These are phyloP conservation scores for Penicilliopsis zonata DNA, from an alignment of 495 filamentous ascomycete genomes.

Conservation along the genomic window DNA sequence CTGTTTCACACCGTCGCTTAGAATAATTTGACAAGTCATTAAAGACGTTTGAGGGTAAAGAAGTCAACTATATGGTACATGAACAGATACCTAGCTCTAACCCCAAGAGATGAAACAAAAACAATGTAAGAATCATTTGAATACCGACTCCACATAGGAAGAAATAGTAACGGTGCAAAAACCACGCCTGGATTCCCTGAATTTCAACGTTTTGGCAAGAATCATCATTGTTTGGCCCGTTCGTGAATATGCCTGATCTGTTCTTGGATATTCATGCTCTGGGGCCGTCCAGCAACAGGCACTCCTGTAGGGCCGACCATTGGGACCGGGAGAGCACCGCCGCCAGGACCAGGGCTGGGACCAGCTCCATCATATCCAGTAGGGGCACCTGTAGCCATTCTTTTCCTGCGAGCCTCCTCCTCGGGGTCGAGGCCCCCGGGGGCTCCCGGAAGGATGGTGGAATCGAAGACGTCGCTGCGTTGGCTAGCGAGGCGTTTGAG, in stretches of 20 bases:
- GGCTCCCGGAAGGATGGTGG: slow-evolving; percentile 14
- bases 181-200: no score
- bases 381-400: slow-evolving; percentile 40
- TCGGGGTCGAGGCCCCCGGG: slow-evolving; percentile 29
- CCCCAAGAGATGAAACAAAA: neutral
- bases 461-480: slow-evolving; percentile 83
- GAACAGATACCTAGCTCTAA: no score
- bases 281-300: slow-evolving; percentile 20
- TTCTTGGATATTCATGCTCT: slow-evolving; percentile 36
- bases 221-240: slow-evolving; percentile 17
- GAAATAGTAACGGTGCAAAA: no score
- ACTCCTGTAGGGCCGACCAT: slow-evolving; percentile 16
- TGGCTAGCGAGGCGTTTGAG: slow-evolving; percentile 94
- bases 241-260: slow-evolving; percentile 39
- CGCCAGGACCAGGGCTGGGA: neutral
- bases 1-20: no score
- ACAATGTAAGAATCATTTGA: slow-evolving; percentile 1
- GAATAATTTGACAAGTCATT: no score
- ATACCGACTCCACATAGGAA: no score
- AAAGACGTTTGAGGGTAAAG: no score
- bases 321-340: slow-evolving; percentile 11
- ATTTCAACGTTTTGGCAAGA: no score
- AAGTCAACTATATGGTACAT: no score
- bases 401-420: slow-evolving; percentile 66
- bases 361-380: slow-evolving; percentile 6